Evolutionary conservation across 78 protist genomes (phyloP).

Genomic region (Cavenderia fasciculata): DNA sequence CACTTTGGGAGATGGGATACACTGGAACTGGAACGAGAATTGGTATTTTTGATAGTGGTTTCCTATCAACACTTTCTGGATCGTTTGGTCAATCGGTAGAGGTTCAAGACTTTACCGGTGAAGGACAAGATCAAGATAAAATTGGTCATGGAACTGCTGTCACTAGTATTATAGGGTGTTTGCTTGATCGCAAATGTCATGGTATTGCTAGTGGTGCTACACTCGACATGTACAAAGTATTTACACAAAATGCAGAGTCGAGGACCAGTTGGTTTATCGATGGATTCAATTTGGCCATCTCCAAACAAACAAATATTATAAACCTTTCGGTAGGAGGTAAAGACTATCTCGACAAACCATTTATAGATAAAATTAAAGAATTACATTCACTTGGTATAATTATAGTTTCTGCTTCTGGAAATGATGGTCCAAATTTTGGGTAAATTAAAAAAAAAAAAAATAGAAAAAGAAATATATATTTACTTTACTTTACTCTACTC

Average conservation of each 20-base stretch:
- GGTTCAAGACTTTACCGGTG: constrained; percentile 87
- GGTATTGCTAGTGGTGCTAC: constrained; percentile 95
- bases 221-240: constrained; percentile 88
- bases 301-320: constrained; percentile 75
- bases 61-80: constrained; percentile 67
- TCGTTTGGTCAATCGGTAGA: no score
- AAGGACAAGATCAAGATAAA: constrained; percentile 39
- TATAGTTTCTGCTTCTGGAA: constrained; percentile 95
- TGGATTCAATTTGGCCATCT: constrained; percentile 96
- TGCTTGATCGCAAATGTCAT: constrained; percentile 39
- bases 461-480: not conserved
- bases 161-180: constrained; percentile 86
- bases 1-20: constrained; percentile 12
- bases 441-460: not conserved
- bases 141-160: constrained; percentile 97
- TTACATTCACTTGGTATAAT: constrained; percentile 86
- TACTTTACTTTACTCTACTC: not conserved
- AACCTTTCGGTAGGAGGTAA: constrained; percentile 97
- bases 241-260: constrained; percentile 82
- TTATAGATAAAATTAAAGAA: constrained; percentile 95
- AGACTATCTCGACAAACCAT: constrained; percentile 94
- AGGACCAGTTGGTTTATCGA: constrained; percentile 96
- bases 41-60: constrained; percentile 92
- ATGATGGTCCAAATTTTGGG: constrained; percentile 96
- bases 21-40: constrained; percentile 74